A percentile compares a stretch with the other conserved stretches of the same genome.
These are phyloP conservation scores for Cladosporium velox DNA, from an alignment of 2,329 filamentous ascomycete species.

Conservation along the genomic window DNA sequence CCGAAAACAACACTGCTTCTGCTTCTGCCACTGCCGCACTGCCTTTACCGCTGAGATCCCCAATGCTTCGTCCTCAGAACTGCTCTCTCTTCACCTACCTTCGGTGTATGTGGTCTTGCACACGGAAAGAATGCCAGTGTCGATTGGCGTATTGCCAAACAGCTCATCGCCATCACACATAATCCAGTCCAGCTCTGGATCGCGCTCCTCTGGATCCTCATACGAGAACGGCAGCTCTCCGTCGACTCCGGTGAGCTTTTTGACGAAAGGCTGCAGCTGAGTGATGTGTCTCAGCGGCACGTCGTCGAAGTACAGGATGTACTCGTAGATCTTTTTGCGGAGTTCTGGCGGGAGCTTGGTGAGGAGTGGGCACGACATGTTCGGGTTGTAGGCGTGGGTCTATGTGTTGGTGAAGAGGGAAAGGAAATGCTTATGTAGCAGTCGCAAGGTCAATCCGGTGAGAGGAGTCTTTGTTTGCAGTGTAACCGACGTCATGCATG, in stretches of 20 bases:
- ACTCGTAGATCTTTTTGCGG: not conserved
- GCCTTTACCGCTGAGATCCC: not conserved
- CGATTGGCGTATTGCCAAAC: not conserved
- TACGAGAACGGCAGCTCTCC: not conserved
- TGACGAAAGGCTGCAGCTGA: not conserved
- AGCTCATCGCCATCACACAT: too few relatives aligned
- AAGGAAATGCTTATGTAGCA: not conserved
- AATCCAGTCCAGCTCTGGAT: not conserved
- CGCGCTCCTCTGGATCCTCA: not conserved
- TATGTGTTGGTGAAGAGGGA: not conserved
- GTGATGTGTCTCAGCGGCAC: constrained; percentile 1
- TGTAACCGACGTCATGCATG: not conserved
- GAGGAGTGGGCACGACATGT: not conserved
- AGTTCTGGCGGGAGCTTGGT: not conserved
- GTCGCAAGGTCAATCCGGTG: not conserved
- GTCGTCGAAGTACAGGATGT: not conserved
- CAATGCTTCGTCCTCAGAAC: not conserved
- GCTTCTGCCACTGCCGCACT: not conserved
- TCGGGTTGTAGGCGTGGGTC: not conserved
- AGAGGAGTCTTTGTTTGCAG: not conserved
- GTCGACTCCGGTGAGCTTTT: not conserved
- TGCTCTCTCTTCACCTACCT: not conserved
- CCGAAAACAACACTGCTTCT: not conserved
- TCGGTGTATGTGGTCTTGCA: not conserved
- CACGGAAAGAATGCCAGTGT: not conserved